These are phyloP conservation scores for Annona squamosa DNA, from an alignment of 164 flowering plant genomes.

Conservation along the genomic window DNA sequence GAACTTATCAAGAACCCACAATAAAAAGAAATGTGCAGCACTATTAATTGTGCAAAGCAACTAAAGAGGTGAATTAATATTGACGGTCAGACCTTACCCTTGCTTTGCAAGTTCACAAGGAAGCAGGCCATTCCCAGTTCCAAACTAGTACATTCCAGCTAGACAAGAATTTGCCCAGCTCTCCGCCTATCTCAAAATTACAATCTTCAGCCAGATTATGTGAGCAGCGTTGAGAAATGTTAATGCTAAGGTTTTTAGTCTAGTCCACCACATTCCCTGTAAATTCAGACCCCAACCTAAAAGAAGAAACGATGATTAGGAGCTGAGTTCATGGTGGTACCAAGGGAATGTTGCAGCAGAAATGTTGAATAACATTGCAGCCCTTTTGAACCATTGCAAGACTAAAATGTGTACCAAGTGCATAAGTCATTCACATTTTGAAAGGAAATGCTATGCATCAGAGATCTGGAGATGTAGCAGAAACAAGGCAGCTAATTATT, in stretches of 20 bases:
- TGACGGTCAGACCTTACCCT: conserved; percentile 44
- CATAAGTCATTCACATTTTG: no score
- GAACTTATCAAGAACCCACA: not conserved
- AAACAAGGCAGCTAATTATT: no score
- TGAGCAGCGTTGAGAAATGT: conserved; percentile 44
- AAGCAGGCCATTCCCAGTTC: conserved; percentile 96
- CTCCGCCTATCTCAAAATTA: conserved; percentile 31
- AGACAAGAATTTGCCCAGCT: conserved; percentile 39
- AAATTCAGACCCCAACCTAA: conserved; percentile 94
- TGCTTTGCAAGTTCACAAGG: conserved; percentile 91
- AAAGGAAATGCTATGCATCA: no score
- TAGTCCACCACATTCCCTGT: conserved; percentile 81
- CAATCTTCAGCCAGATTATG: conserved; percentile 36
- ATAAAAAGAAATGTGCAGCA: not conserved
- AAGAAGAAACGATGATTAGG: conserved; percentile 2
- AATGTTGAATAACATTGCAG: not conserved
- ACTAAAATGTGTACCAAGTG: not conserved
- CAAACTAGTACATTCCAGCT: conserved; percentile 91
- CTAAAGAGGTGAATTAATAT: not conserved
- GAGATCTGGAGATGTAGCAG: no score
- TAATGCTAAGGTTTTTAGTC: conserved; percentile 69
- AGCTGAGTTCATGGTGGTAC: not conserved
- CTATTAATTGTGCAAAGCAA: not conserved
- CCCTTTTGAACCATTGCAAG: not conserved
- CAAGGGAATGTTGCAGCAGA: not conserved